phyloP scores from a whole-genome alignment of 2,329 filamentous ascomycete species.

The Septoria petroselini region DNA sequence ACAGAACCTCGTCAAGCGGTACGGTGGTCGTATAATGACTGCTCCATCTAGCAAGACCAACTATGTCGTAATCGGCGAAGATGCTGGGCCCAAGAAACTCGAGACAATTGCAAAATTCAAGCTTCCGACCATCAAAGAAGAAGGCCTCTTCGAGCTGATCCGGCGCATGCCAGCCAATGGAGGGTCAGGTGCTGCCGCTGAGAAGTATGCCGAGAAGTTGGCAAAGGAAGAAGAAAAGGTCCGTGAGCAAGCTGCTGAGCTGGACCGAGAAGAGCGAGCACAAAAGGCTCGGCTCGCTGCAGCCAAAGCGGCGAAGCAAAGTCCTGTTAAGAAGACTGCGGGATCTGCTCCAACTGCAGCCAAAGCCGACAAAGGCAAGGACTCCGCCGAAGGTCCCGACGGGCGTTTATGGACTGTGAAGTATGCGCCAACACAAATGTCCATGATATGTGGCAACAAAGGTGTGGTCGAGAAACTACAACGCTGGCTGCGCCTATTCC shows the following conservation, averaged over 20 bases:
- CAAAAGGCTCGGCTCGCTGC: constrained; percentile 34
- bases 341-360: constrained; percentile 43
- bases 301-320: constrained; percentile 51
- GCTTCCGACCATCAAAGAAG: constrained; percentile 90
- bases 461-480: constrained; percentile 83
- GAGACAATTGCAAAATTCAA: constrained; percentile 74
- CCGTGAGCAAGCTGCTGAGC: constrained; percentile 73
- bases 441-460: constrained; percentile 95
- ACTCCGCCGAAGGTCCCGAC: constrained; percentile 46
- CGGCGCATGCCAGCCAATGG: constrained; percentile 77
- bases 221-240: constrained; percentile 81
- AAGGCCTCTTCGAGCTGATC: constrained; percentile 86
- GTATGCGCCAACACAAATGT: constrained; percentile 81
- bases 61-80: constrained; percentile 85
- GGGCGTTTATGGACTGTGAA: constrained; percentile 87
- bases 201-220: constrained; percentile 79
- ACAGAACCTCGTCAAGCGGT: constrained; percentile 81
- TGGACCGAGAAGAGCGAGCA: constrained; percentile 71
- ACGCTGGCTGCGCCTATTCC: constrained; percentile 80
- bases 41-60: constrained; percentile 89
- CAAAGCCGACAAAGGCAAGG: constrained; percentile 36
- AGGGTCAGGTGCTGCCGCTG: constrained; percentile 81
- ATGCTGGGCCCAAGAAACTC: constrained; percentile 91
- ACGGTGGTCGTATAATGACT: constrained; percentile 84
- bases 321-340: constrained; percentile 37